Evolutionary conservation across 805 yeast species (phyloP).

Genomic region (Debaryomyces prosopidis): DNA sequence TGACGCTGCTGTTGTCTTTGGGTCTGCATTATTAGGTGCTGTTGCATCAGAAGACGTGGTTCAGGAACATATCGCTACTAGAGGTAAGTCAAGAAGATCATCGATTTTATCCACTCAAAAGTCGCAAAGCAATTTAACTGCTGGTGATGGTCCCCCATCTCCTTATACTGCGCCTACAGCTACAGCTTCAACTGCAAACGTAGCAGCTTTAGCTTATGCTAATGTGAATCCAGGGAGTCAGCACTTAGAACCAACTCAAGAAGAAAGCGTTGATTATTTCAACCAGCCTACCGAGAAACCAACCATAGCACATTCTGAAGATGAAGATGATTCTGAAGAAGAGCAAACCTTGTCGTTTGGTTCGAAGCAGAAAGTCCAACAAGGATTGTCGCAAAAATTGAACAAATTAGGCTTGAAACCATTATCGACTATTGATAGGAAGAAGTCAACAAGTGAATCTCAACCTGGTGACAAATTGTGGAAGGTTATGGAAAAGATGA

Average conservation of each 20-base stretch:
- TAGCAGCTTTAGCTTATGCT: slow-evolving; percentile 49
- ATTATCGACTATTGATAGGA: slow-evolving; percentile 30
- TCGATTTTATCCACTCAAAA: slow-evolving; percentile 28
- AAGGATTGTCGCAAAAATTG: slow-evolving; percentile 49
- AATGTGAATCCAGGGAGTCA: slow-evolving; percentile 28
- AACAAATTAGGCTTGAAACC: slow-evolving; percentile 38
- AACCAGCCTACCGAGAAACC: slow-evolving; percentile 22
- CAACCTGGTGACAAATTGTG: slow-evolving; percentile 67
- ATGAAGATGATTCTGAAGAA: slow-evolving; percentile 44
- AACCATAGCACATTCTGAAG: slow-evolving; percentile 5
- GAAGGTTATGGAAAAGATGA: slow-evolving; percentile 81
- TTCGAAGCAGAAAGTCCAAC: slow-evolving; percentile 54
- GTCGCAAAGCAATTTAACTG: slow-evolving; percentile 31
- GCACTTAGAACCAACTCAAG: slow-evolving; percentile 41
- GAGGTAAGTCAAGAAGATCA: slow-evolving; percentile 38
- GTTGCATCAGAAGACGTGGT: slow-evolving; percentile 77
- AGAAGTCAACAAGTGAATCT: slow-evolving; percentile 15
- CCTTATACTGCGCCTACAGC: slow-evolving; percentile 83
- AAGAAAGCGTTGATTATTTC: slow-evolving; percentile 40
- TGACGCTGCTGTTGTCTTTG: slow-evolving; percentile 96
- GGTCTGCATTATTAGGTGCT: slow-evolving; percentile 93
- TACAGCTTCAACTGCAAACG: slow-evolving; percentile 65
- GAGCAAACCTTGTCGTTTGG: slow-evolving; percentile 60
- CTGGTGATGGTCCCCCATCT: slow-evolving; percentile 45
- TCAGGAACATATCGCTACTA: slow-evolving; percentile 30